These are phyloP conservation scores for Vicia sativa DNA, from an alignment of 306 rosid species.

Conservation along the genomic window DNA sequence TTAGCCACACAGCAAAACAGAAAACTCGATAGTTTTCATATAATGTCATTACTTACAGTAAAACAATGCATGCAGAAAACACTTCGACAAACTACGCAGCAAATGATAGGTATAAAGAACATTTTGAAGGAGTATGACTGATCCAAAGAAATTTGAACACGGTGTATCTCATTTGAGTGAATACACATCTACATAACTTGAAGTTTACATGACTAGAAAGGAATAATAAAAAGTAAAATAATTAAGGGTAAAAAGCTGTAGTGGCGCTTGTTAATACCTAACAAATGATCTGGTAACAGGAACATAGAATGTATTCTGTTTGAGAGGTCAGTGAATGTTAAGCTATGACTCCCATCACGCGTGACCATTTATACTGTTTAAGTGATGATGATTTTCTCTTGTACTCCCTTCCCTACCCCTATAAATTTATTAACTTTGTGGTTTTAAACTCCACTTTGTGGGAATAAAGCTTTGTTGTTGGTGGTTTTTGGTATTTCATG, in stretches of 20 bases:
- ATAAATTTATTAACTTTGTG: neutral
- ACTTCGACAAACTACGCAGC: neutral
- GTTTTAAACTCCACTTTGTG: constrained; percentile 10
- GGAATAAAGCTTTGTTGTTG: too few relatives aligned
- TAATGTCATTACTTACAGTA: neutral
- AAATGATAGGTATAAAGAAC: neutral
- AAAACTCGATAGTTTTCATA: neutral
- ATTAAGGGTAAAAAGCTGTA: too few relatives aligned
- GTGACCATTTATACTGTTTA: constrained; percentile 8
- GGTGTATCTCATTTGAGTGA: constrained; percentile 7
- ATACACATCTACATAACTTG: neutral
- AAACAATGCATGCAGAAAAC: constrained; percentile 3
- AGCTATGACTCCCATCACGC: neutral
- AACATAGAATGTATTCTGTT: too few relatives aligned
- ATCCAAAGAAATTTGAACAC: constrained; percentile 2
- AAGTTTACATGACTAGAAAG: too few relatives aligned
- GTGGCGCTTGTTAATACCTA: too few relatives aligned
- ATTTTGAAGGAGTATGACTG: constrained; percentile 3
- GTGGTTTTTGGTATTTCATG: too few relatives aligned
- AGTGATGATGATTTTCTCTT: constrained; percentile 8
- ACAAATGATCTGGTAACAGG: too few relatives aligned
- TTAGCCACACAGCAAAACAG: neutral
- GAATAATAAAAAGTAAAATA: too few relatives aligned
- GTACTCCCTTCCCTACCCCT: neutral
- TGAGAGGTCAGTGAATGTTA: neutral